Evolutionary conservation across 352 stramenopile genomes (phyloP).

Genomic region (Phytophthora pistaciae): DNA sequence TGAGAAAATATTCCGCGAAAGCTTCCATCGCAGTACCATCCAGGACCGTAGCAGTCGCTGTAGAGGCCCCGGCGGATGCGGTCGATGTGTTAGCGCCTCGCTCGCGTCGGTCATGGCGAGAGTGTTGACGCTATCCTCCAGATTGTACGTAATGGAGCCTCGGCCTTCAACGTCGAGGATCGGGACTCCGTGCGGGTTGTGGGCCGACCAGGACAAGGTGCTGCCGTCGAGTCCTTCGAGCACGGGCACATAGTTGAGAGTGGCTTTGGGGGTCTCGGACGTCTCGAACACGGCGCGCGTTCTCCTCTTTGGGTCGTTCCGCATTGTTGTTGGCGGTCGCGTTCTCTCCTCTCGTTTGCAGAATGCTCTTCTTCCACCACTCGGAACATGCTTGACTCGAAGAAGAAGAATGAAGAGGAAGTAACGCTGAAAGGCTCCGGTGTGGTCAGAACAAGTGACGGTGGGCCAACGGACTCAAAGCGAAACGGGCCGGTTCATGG

Average conservation of each 20-base stretch:
- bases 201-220: constrained; percentile 23
- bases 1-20: constrained; percentile 41
- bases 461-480: constrained; percentile 8
- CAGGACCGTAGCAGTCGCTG: constrained; percentile 40
- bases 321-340: constrained; percentile 2
- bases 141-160: constrained; percentile 30
- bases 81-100: constrained; percentile 14
- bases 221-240: constrained; percentile 35
- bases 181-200: constrained; percentile 29
- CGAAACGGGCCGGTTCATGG: constrained; percentile 14
- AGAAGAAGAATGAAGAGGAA: constrained; percentile 2
- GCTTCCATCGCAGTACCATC: constrained; percentile 42
- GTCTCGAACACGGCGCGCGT: constrained; percentile 12
- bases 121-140: constrained; percentile 34
- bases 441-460: constrained; percentile 30
- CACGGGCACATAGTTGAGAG: constrained; percentile 33
- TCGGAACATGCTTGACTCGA: too few species aligned
- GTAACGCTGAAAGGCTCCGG: constrained; percentile 22
- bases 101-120: constrained; percentile 20
- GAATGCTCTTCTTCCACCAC: constrained; percentile 13
- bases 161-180: constrained; percentile 36
- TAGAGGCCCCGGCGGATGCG: constrained; percentile 26
- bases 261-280: constrained; percentile 21
- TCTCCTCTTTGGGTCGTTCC: constrained; percentile 25
- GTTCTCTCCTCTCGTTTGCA: constrained; percentile 10